Evolutionary conservation across 208 protist genomes (phyloP), one percentile per base, ranked within the genome.

Genomic region (Crithidia sp.): DNA sequence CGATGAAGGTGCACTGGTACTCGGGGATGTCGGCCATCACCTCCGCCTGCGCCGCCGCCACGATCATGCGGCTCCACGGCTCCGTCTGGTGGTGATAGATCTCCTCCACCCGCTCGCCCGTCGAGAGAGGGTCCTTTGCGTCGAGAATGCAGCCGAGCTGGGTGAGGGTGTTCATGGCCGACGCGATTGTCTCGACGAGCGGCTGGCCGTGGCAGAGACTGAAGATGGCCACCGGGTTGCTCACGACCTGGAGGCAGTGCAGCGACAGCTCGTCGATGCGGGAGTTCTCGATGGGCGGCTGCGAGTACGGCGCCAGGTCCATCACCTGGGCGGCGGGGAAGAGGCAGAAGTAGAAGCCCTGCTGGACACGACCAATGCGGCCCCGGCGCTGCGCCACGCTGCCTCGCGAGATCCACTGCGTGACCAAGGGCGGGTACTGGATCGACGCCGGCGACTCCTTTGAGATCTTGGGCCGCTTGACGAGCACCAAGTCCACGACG

Each of bases 401-500:
- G 60, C 84, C 81, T 57, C 85, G 76, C 59, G 81, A 87, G 59
- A 90, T 88, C 90, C 92, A 97, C 67, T 90, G 72, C 68, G 90
- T 83, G 49, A 90, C 87, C 7, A 97, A 71, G 8, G 92, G 92
- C 2, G 92, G 92, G 73, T 90, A 95, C n/a, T 90, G 80, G 10
- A 95, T 82, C 14, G 89, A 92, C 19, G 81, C 79, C 0, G 77
- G 85, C 36, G 78, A 82, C 14, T 82, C 78, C 45, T 84, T 75
- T 28, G 78, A 74, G 58, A 97, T 94, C 55, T 86, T 85, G 6
- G 92, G 92, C 39, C 87, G 79, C 79, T 97, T 97, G 54, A 79
- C 76, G 6, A 89, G 82, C 45, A 98, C 98, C 41, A 88, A 88
- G 79, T 99, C 98, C 47, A 99, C 95, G 10, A 99, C 97, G 67